Conservation (phyloP, 2,329 filamentous ascomycete genomes). For the Diaporthe sp. region DNA sequence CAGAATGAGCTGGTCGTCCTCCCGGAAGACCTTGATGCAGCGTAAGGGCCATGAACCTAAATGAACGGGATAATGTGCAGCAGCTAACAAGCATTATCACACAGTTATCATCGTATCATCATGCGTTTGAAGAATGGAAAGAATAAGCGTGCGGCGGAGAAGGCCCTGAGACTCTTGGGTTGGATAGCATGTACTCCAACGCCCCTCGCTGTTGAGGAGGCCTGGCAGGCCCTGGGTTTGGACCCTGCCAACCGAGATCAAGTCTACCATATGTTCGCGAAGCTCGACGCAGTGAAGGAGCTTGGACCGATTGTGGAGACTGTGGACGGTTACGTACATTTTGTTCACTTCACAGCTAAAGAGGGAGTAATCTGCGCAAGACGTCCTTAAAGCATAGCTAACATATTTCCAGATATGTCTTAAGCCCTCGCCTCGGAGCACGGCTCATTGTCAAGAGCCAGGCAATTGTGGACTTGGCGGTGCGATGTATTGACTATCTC, state of each 20-base stretch:
- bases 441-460: not conserved
- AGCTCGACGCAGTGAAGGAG: not conserved
- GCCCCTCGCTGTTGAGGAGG: not conserved
- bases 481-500: constrained; percentile 15
- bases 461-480: not conserved
- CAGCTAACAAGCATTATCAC: not conserved
- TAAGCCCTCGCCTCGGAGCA: not conserved
- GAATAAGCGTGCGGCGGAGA: not conserved
- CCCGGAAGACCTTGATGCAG: not conserved
- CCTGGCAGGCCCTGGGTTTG: not conserved
- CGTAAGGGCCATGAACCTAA: not conserved
- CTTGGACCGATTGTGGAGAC: constrained; percentile 25
- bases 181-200: not conserved
- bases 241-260: not conserved
- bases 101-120: constrained; percentile 6
- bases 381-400: fast-evolving
- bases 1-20: not conserved
- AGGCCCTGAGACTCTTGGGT: not conserved
- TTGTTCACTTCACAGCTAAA: constrained; percentile 28
- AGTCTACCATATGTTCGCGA: not conserved
- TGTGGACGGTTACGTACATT: not conserved
- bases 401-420: not conserved
- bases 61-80: not conserved
- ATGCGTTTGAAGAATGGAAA: not conserved
- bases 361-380: not conserved